Percentiles rank a stretch among this genome's conserved stretches.
phyloP scores from a whole-genome alignment of 108 stramenopile genomes.

The Cyclotella atomus region DNA sequence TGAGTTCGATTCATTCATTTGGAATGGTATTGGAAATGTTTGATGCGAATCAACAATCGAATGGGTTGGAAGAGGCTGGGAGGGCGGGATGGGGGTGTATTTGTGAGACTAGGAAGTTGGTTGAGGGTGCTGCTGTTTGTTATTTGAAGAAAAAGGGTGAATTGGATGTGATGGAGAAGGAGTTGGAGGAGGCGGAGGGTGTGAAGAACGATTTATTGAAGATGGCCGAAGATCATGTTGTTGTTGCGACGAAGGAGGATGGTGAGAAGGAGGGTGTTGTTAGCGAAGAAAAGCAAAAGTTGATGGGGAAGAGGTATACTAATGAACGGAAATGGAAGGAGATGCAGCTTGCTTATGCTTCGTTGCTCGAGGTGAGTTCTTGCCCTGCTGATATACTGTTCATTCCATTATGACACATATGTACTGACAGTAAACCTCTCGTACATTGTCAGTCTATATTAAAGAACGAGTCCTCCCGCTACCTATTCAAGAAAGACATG shows the following conservation, averaged over 20 bases:
- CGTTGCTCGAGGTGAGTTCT: constrained; percentile 59
- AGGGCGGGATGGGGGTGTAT: constrained; percentile 87
- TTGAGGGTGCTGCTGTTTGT: constrained; percentile 60
- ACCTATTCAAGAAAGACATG: constrained; percentile 72
- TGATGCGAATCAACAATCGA: constrained; percentile 37
- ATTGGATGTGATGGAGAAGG: constrained; percentile 53
- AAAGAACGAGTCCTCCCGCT: constrained; percentile 53
- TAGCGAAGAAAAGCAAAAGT: constrained; percentile 34
- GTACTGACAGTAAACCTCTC: too few relatives aligned
- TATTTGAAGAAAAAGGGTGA: constrained; percentile 69
- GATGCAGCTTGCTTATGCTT: constrained; percentile 76
- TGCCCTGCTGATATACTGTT: constrained; percentile 78
- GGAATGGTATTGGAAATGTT: constrained; percentile 68
- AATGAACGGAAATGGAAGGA: constrained; percentile 89
- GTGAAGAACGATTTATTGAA: constrained; percentile 20
- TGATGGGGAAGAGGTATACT: constrained; percentile 35
- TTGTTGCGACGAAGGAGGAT: constrained; percentile 12
- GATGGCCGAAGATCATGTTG: constrained; percentile 29
- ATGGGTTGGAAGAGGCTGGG: constrained; percentile 68
- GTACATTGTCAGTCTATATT: constrained; percentile 64
- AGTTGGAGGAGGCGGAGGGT: constrained; percentile 58
- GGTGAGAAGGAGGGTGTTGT: constrained; percentile 49
- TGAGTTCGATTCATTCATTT: constrained; percentile 78
- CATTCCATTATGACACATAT: too few relatives aligned
- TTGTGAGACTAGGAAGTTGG: constrained; percentile 83